A percentile compares a stretch with the other conserved stretches of the same genome.
Conservation (phyloP, 2,329 filamentous ascomycete species). For the Aspergillus sergii region DNA sequence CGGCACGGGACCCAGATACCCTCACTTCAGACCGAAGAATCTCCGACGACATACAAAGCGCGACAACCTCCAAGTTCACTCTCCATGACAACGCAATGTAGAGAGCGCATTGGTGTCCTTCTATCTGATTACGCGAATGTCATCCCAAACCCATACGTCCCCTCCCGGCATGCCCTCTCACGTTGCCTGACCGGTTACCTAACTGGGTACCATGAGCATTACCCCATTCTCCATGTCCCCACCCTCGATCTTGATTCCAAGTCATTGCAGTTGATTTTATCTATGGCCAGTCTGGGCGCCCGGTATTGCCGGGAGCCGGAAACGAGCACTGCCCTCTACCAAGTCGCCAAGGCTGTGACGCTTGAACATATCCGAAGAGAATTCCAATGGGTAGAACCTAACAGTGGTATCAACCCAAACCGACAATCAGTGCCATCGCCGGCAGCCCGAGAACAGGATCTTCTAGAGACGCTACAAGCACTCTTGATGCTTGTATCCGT, state of each 20-base stretch:
- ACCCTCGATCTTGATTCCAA: conserved; percentile 31
- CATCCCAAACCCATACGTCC: conserved; percentile 28
- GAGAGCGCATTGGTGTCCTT: conserved; percentile 28
- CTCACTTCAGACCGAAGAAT: conserved; percentile 36
- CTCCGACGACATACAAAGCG: conserved; percentile 26
- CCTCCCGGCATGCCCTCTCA: conserved; percentile 37
- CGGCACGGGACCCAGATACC: conserved; percentile 37
- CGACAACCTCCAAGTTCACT: conserved; percentile 33
- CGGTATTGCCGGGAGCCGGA: conserved; percentile 38
- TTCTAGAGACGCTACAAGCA: conserved; percentile 33
- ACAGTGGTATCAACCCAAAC: not conserved
- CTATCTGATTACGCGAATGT: conserved; percentile 32
- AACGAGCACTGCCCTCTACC: conserved; percentile 35
- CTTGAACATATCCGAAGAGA: conserved; percentile 34
- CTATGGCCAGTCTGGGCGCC: conserved; percentile 36
- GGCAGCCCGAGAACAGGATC: conserved; percentile 24
- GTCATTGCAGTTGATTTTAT: conserved; percentile 29
- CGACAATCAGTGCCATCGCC: conserved; percentile 7
- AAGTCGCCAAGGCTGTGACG: conserved; percentile 34
- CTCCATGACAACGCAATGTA: conserved; percentile 33
- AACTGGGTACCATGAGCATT: conserved; percentile 37
- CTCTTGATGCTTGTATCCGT: conserved; percentile 32
- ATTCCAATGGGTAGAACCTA: conserved; percentile 23
- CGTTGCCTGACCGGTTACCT: conserved; percentile 37
- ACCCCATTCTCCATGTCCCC: conserved; percentile 36